Evolutionary conservation across 208 protist species (phyloP).

Genomic region (Crithidia thermophila): DNA sequence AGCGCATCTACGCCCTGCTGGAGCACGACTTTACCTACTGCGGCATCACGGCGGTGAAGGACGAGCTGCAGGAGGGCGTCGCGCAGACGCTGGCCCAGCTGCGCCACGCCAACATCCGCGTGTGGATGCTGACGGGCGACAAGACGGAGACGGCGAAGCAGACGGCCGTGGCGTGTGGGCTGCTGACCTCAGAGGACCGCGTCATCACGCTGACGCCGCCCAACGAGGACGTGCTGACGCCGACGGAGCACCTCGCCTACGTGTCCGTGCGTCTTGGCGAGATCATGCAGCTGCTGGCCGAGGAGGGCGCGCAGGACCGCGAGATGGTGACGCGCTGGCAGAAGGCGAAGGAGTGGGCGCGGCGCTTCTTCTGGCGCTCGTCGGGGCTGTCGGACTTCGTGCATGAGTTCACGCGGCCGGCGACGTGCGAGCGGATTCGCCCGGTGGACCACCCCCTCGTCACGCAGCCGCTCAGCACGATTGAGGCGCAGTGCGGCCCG

Average conservation of each 20-base stretch:
- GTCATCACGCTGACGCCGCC: constrained; percentile 50
- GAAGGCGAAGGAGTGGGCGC: constrained; percentile 18
- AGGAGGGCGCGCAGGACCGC: background rate
- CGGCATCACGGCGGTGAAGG: constrained; percentile 96
- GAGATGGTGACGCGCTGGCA: constrained; percentile 26
- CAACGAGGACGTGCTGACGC: constrained; percentile 26
- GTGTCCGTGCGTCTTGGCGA: constrained; percentile 35
- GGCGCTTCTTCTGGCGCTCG: constrained; percentile 34
- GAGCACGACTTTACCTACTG: constrained; percentile 91
- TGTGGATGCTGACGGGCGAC: constrained; percentile 98
- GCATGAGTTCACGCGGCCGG: constrained; percentile 53
- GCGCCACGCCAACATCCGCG: constrained; percentile 74
- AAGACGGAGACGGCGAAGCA: constrained; percentile 97
- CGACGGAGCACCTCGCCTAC: constrained; percentile 45
- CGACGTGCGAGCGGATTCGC: constrained; percentile 38
- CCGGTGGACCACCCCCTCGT: constrained; percentile 43
- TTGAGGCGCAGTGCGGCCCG: constrained; percentile 20
- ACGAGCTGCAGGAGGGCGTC: constrained; percentile 96
- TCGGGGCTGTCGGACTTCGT: constrained; percentile 61
- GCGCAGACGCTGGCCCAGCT: constrained; percentile 84
- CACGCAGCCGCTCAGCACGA: constrained; percentile 25
- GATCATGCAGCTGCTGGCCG: constrained; percentile 16
- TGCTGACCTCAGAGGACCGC: constrained; percentile 45
- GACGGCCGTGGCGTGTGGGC: constrained; percentile 86
- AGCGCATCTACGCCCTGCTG: constrained; percentile 58